Evolutionary conservation across 805 yeast species (phyloP), one percentile per base, ranked within the genome.

Genomic region (Zygoascus ofunaensis): DNA sequence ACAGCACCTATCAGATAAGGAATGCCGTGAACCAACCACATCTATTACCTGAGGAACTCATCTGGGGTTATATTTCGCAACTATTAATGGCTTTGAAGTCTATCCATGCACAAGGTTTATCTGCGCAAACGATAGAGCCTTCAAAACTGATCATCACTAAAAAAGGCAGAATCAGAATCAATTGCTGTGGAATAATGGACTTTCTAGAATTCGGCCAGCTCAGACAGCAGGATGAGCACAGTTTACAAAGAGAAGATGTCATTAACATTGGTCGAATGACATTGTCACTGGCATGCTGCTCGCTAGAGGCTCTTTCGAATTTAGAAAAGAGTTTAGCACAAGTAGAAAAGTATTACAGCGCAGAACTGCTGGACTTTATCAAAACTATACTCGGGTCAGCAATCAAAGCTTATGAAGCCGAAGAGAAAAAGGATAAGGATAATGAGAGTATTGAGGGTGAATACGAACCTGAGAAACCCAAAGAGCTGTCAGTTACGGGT

Each of bases 1-100:
- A 55, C 44, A 58, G 55, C 67, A 61, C 46, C 34, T 28, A 44
- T 30, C 37, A 37, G 50, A 22, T 61, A 62, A 34, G 65, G 63
- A 46, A 68, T 71, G 49, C 73, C 20, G 68, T 84, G 2, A 77
- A 81, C 0, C 30, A 26, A 12, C n/a, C n/a, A n/a, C 17, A 36
- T 14, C 12, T 8, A 18, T 5, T 41, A 5, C 23, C 35, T 10
- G 87, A 81, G 57, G 74, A 76, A 5, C 57, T 76, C 8, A 62
- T 90, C 38, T 87, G 97, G 96, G 64, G 68, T 28, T 85, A 87
- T 54, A 61, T 83, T 42, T 72, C 80, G 15, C 97, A 92, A 64
- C 63, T 92, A 26, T 69, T 81, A 2, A 73, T 75, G 53, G 96
- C 89, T 0, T 57, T 86, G 20, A 63, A 70, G n/a, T 70, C 74